A percentile compares a stretch with the other conserved stretches of the same genome.
Conservation (phyloP, 1,284 basidiomycete genomes). For the Butyriboletus regius region DNA sequence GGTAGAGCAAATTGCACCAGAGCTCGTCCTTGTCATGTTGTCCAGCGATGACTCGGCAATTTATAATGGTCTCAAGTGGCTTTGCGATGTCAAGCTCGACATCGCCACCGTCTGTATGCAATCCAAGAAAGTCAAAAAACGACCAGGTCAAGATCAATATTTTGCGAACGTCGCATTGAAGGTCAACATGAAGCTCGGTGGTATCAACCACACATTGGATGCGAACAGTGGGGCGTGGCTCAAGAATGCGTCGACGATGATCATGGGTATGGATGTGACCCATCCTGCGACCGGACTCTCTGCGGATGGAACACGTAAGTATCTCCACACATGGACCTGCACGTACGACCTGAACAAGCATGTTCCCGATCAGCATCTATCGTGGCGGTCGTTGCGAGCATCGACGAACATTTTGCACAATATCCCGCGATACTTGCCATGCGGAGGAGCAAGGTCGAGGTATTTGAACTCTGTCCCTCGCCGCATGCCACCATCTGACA, state of each 20-base stretch:
- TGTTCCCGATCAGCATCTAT: slow-evolving; percentile 46
- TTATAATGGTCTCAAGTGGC: slow-evolving; percentile 63
- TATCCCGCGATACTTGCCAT: slow-evolving; percentile 64
- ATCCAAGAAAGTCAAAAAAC: slow-evolving; percentile 49
- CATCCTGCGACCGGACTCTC: slow-evolving; percentile 54
- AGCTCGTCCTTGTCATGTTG: slow-evolving; percentile 50
- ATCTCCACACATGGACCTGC: background rate
- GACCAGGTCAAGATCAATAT: slow-evolving; percentile 38
- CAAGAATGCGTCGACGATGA: slow-evolving; percentile 55
- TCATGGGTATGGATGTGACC: slow-evolving; percentile 76
- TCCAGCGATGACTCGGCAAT: slow-evolving; percentile 61
- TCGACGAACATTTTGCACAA: slow-evolving; percentile 59
- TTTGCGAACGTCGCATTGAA: slow-evolving; percentile 35
- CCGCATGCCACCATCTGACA: background rate
- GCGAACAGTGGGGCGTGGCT: slow-evolving; percentile 49
- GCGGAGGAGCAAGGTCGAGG: slow-evolving; percentile 61
- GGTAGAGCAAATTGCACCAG: slow-evolving; percentile 23
- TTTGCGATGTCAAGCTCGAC: slow-evolving; percentile 60
- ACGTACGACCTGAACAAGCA: background rate
- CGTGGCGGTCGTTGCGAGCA: slow-evolving; percentile 67
- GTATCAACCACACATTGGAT: slow-evolving; percentile 64
- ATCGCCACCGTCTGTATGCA: slow-evolving; percentile 66
- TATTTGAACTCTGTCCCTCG: slow-evolving; percentile 24
- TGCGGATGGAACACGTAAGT: slow-evolving; percentile 46
- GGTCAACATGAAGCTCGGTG: slow-evolving; percentile 74